Percentiles rank a stretch among this genome's conserved stretches.
Conservation (phyloP, 2,329 filamentous ascomycete genomes). For the Botryosphaeria agaves region DNA sequence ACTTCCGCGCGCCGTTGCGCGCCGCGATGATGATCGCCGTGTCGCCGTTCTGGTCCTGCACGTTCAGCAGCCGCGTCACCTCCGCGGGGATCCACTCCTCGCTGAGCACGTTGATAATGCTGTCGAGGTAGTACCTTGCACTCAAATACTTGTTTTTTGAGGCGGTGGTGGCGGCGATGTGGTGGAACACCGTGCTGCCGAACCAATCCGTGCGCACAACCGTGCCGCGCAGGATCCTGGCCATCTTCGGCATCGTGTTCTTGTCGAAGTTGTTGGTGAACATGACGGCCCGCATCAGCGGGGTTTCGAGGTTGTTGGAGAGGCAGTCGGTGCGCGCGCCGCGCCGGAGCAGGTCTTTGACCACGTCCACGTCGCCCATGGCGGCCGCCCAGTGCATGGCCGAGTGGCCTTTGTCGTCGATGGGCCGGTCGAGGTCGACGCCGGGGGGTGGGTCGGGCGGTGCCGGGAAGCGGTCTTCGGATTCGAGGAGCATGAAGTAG, state of each 20-base stretch:
- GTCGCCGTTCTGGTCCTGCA: constrained; percentile 73
- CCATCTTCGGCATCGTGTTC: constrained; percentile 69
- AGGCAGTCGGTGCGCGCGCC: constrained; percentile 56
- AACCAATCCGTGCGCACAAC: constrained; percentile 64
- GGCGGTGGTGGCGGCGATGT: constrained; percentile 76
- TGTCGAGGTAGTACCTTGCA: constrained; percentile 85
- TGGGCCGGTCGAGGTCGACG: constrained; percentile 80
- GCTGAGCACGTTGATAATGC: constrained; percentile 70
- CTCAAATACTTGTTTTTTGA: constrained; percentile 76
- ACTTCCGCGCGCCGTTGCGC: constrained; percentile 69
- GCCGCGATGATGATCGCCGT: constrained; percentile 80
- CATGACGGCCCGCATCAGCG: constrained; percentile 82
- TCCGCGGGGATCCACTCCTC: constrained; percentile 60
- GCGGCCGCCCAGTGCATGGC: constrained; percentile 94
- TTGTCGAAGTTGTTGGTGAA: constrained; percentile 98
- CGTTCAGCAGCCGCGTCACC: constrained; percentile 63
- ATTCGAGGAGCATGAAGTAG: constrained; percentile 81
- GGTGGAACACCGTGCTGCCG: constrained; percentile 81
- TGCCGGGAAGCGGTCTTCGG: constrained; percentile 49
- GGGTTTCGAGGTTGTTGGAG: constrained; percentile 55
- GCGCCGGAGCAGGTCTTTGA: constrained; percentile 70
- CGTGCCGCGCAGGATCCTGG: constrained; percentile 69
- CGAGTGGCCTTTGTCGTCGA: constrained; percentile 83
- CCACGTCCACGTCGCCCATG: constrained; percentile 89
- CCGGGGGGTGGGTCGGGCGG: constrained; percentile 68